Base-by-base conservation (phyloP, 2,329 filamentous ascomycete species). In the Scedosporium boydii region DNA sequence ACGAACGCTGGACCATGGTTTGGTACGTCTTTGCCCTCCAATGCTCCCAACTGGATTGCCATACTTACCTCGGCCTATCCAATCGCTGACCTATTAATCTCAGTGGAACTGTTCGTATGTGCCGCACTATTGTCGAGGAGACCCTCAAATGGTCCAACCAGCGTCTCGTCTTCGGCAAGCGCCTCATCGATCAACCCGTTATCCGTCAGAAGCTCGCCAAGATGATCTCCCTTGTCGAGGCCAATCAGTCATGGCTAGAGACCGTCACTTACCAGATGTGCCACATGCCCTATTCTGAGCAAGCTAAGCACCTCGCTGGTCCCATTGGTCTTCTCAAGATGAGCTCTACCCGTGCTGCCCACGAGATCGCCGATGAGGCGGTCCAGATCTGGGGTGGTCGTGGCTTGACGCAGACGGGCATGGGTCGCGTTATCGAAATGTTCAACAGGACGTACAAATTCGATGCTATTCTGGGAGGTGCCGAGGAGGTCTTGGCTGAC, bases 141-240 rank as follows among this genome's bases (percentile, higher is more conserved):
- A 93, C 87, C 69, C 77, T 96, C 66, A 95, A 95, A 73, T 96
- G 92, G 91, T 82, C 87, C 38, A 91, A 95, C 77, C 92, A 96
- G 76, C 87, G 91, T 59, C 80, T 92, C 27, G 90, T 96, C 66
- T 95, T 95, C 71, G 85, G 85, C 71, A 93, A 93, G 79, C 87
- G 87, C 29, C 81, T 96, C 48, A 88, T 93, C 67, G 87, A 91
- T 69, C 90, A 96, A 70, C 89, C 91, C 26, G 89, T 91, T 55
- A 93, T 96, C 69, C 83, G 87, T 21, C 87, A 90, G 70, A 96
- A 96, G 86, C 84, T 96, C 63, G 91, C 91, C 65, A 90, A 90
- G 72, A 95, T 96, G 90, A 95, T 96, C 67, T 85, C 89, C 4
- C 85, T 89, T 59, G 83, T 86, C 67, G 91, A 96, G 74, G 82